These are phyloP conservation scores for Phaeolepiota aurea DNA, from an alignment of 768 basidiomycete species.

Conservation along the genomic window DNA sequence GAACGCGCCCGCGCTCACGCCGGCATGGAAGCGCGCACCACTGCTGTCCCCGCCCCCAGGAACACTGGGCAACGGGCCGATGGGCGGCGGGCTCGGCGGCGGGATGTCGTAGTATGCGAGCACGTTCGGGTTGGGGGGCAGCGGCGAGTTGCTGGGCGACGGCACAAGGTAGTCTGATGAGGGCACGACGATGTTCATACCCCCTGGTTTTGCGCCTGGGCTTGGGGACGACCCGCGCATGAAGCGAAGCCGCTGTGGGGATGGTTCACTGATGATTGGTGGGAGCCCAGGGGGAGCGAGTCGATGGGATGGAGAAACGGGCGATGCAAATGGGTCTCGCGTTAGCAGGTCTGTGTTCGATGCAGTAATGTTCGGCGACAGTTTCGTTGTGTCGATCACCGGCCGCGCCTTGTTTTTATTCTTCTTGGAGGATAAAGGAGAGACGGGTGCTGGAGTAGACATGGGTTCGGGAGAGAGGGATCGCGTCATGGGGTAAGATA, in stretches of 20 bases:
- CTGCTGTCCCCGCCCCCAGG: too few relatives aligned
- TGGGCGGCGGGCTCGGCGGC: slow-evolving; percentile 43
- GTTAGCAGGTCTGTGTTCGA: background rate
- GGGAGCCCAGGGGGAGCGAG: slow-evolving; percentile 5
- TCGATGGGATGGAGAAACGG: slow-evolving; percentile 6
- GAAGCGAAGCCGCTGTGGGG: background rate
- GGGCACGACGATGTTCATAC: slow-evolving; percentile 14
- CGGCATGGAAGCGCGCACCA: too few relatives aligned
- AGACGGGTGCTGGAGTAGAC: slow-evolving; percentile 1
- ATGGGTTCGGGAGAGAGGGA: slow-evolving; percentile 7
- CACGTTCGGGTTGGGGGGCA: slow-evolving; percentile 25
- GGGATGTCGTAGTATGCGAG: slow-evolving; percentile 40
- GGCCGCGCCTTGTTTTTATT: background rate
- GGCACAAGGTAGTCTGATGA: slow-evolving; percentile 25
- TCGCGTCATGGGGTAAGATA: slow-evolving; percentile 13
- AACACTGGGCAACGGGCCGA: slow-evolving; percentile 32
- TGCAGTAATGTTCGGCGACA: too few relatives aligned
- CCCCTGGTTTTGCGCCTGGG: slow-evolving; percentile 4
- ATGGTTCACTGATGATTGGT: slow-evolving; percentile 7
- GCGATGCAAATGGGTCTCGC: slow-evolving; percentile 4
- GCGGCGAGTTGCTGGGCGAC: slow-evolving; percentile 14
- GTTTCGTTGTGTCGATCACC: background rate
- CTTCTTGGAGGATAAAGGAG: slow-evolving; percentile 3
- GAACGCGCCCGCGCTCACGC: slow-evolving; percentile 3
- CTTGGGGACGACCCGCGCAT: slow-evolving; percentile 1